Evolutionary conservation across 495 filamentous ascomycete genomes (phyloP).

Genomic region (Copromyces sp.): DNA sequence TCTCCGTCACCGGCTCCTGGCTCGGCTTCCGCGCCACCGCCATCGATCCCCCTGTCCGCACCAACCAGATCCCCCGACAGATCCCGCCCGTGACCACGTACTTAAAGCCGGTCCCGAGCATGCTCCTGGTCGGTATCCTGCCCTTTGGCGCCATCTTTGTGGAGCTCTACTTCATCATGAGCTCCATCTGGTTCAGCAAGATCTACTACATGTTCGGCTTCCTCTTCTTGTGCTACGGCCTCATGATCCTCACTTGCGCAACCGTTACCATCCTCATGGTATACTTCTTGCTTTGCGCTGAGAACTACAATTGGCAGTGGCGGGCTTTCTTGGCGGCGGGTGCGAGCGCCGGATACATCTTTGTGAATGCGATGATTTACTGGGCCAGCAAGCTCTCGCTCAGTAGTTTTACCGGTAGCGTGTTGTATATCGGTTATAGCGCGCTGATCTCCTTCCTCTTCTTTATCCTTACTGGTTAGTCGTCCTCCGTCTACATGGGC

Average conservation of each 20-base stretch:
- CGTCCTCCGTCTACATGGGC: background rate
- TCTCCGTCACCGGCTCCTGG: slow-evolving; percentile 88
- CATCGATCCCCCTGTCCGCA: slow-evolving; percentile 73
- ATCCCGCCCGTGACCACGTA: slow-evolving; percentile 76
- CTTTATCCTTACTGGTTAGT: slow-evolving; percentile 85
- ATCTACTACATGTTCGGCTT: slow-evolving; percentile 99
- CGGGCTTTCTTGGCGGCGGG: slow-evolving; percentile 81
- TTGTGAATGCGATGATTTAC: slow-evolving; percentile 77
- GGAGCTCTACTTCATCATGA: slow-evolving; percentile 98
- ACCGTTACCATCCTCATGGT: slow-evolving; percentile 86
- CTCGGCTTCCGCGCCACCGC: slow-evolving; percentile 62
- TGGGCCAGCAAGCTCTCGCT: slow-evolving; percentile 79
- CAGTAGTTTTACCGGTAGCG: slow-evolving; percentile 70
- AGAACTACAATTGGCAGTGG: slow-evolving; percentile 99
- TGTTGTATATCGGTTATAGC: slow-evolving; percentile 91
- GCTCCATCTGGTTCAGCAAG: slow-evolving; percentile 91
- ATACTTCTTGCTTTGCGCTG: slow-evolving; percentile 88
- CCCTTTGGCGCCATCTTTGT: slow-evolving; percentile 96
- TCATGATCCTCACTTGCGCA: slow-evolving; percentile 94
- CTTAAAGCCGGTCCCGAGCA: slow-evolving; percentile 72
- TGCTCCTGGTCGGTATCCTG: slow-evolving; percentile 80
- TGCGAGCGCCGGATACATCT: slow-evolving; percentile 81
- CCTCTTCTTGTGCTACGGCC: slow-evolving; percentile 90
- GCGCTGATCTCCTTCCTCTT: slow-evolving; percentile 80
- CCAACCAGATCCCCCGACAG: slow-evolving; percentile 96